These are phyloP conservation scores for Zalerion maritima DNA, from an alignment of 495 filamentous ascomycete species.

Conservation along the genomic window DNA sequence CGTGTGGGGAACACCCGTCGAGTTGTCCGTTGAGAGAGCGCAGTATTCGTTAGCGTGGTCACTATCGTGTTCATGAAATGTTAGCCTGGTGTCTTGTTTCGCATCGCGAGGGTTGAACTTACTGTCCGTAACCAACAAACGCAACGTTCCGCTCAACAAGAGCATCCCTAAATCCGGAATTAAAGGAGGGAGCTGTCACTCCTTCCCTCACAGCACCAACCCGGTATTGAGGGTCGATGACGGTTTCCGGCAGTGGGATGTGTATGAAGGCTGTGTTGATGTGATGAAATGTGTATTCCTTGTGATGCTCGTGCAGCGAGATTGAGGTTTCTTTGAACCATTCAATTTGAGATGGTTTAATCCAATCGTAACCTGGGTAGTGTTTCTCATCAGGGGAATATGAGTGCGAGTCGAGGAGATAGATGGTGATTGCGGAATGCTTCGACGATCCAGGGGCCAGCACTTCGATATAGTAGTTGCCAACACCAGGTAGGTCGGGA, in stretches of 20 bases:
- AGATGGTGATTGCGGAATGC: slow-evolving; percentile 84
- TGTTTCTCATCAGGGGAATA: slow-evolving; percentile 83
- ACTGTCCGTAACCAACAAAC: slow-evolving; percentile 86
- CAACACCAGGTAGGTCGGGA: slow-evolving; percentile 70
- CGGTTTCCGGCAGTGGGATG: slow-evolving; percentile 87
- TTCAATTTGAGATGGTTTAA: slow-evolving; percentile 82
- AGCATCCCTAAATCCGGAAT: slow-evolving; percentile 76
- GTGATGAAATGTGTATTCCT: slow-evolving; percentile 76
- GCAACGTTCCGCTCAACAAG: slow-evolving; percentile 69
- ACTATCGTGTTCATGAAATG: slow-evolving; percentile 18
- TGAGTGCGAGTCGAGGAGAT: slow-evolving; percentile 83
- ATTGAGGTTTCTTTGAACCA: slow-evolving; percentile 78
- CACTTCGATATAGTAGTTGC: slow-evolving; percentile 90
- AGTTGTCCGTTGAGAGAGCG: slow-evolving; percentile 42
- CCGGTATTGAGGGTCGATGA: slow-evolving; percentile 27
- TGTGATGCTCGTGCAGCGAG: slow-evolving; percentile 50
- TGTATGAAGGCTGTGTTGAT: slow-evolving; percentile 97
- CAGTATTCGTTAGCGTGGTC: slow-evolving; percentile 98
- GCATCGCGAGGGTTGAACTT: slow-evolving; percentile 20
- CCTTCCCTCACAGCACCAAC: slow-evolving; percentile 58
- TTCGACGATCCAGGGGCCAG: slow-evolving; percentile 60
- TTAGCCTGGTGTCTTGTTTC: background rate
- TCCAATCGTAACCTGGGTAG: slow-evolving; percentile 85
- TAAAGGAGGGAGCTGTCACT: slow-evolving; percentile 75
- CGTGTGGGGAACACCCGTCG: slow-evolving; percentile 22